Evolutionary conservation across 306 rosid genomes (phyloP).

Genomic region (Inga leiocalycina): DNA sequence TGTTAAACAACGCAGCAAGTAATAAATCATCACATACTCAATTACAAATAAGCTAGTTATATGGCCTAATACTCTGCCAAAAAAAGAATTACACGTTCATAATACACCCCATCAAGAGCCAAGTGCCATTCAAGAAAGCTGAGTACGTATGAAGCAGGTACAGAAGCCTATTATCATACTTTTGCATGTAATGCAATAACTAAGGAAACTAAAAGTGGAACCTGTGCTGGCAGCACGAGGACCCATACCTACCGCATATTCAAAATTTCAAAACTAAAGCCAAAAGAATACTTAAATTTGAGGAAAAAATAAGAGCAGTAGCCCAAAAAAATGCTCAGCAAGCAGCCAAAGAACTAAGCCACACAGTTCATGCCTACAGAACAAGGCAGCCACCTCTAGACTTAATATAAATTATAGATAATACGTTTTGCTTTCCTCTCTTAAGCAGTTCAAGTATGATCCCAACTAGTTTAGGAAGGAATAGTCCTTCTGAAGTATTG

Average conservation of each 20-base stretch:
- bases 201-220: background rate
- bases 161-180: background rate
- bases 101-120: constrained; percentile 25
- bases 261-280: background rate
- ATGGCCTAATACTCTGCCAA: background rate
- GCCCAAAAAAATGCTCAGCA: background rate
- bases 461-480: constrained; percentile 15
- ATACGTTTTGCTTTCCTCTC: background rate
- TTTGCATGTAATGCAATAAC: background rate
- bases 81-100: background rate
- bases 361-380: background rate
- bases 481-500: background rate
- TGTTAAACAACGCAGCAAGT: background rate
- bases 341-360: background rate
- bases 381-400: background rate
- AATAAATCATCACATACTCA: background rate
- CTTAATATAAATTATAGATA: background rate
- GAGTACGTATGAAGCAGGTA: constrained; percentile 2
- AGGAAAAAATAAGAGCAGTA: too few species aligned
- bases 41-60: background rate
- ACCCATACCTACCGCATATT: background rate
- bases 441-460: background rate
- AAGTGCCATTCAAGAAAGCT: background rate
- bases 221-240: background rate
- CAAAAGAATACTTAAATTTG: background rate